Percentiles rank a stretch among this genome's conserved stretches.
Conservation (phyloP, 2,329 filamentous ascomycete genomes). For the Aspergillus sojae region DNA sequence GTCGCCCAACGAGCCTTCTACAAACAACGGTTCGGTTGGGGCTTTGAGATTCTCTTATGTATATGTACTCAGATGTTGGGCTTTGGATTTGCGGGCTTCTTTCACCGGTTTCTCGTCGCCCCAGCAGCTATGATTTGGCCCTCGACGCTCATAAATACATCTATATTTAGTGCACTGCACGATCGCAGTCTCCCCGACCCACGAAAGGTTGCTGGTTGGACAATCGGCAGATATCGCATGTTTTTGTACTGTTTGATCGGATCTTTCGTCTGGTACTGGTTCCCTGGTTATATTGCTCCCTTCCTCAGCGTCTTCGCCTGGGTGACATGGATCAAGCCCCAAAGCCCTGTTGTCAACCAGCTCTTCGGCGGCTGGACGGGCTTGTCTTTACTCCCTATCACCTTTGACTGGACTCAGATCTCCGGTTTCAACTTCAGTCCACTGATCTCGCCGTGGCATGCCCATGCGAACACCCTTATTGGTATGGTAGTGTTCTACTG, state of each 20-base stretch:
- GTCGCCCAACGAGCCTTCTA: conserved; percentile 73
- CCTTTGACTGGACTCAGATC: conserved; percentile 76
- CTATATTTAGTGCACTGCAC: conserved; percentile 73
- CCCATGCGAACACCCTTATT: conserved; percentile 72
- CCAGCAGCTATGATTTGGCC: conserved; percentile 75
- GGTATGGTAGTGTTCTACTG: conserved; percentile 69
- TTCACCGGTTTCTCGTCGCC: conserved; percentile 61
- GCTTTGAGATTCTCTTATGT: conserved; percentile 67
- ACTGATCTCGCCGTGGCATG: conserved; percentile 71
- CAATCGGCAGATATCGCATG: conserved; percentile 66
- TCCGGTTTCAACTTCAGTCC: conserved; percentile 69
- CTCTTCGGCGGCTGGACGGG: conserved; percentile 71
- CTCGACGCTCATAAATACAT: conserved; percentile 65
- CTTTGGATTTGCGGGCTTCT: conserved; percentile 69
- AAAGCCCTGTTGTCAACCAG: conserved; percentile 70
- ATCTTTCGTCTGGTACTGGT: conserved; percentile 69
- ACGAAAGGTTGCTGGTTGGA: conserved; percentile 62
- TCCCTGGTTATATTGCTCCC: conserved; percentile 69
- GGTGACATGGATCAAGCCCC: conserved; percentile 70
- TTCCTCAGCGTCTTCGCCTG: conserved; percentile 72
- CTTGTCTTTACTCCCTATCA: conserved; percentile 69
- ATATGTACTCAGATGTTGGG: conserved; percentile 71
- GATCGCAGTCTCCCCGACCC: conserved; percentile 61
- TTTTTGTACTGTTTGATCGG: conserved; percentile 61
- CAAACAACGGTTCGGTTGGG: conserved; percentile 67